Base-by-base conservation (phyloP, 257 asterid species). In the Penstemon barbatus region DNA sequence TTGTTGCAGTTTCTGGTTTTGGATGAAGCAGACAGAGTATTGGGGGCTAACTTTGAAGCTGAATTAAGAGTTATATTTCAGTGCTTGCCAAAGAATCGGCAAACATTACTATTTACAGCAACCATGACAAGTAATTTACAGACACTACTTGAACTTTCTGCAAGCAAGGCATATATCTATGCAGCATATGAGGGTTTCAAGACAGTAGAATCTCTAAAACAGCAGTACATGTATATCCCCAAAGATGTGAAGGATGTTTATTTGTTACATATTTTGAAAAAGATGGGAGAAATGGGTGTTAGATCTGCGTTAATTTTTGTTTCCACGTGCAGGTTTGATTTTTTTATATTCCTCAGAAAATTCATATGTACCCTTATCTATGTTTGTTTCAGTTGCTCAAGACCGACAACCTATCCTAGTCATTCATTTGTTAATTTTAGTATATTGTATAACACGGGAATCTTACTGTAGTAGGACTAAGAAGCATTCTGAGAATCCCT, bases 21-120 rank as follows among this genome's bases (percentile, higher is more conserved):
- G 82, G 99, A 94, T 81, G 99, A 94, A 85, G 99, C 99, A 48
- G 99, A 94, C 79, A 85, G 96, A 75, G 85, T 94, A 55, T 77
- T 94, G 74, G 97, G 89, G 59, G 90, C 79, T 55, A 91, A 91
- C 70, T 94, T 94, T 81, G 97, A 89, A 81, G 89, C 71, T 56
- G 99, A 89, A 61, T 81, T 94, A 55, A 82, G 87, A 72, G 90
- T 75, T 65, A 84, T 94, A 38, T 91, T 94, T 83, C 86, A 81
- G 80, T 94, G 97, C 77, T 72, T 94, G 70, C 98, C 99, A 46
- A 94, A 82, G 84, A 82, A 73, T 38, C 82, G 97, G 46, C 99
- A 94, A 81, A 94, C 99, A 56, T 81, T 94, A 69, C 84, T 94
- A 13, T 94, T 94, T 79, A 84, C 99, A 49, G 99, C 99, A 43